phyloP scores from a whole-genome alignment of 208 protist species.

The Polymyxa betae region DNA sequence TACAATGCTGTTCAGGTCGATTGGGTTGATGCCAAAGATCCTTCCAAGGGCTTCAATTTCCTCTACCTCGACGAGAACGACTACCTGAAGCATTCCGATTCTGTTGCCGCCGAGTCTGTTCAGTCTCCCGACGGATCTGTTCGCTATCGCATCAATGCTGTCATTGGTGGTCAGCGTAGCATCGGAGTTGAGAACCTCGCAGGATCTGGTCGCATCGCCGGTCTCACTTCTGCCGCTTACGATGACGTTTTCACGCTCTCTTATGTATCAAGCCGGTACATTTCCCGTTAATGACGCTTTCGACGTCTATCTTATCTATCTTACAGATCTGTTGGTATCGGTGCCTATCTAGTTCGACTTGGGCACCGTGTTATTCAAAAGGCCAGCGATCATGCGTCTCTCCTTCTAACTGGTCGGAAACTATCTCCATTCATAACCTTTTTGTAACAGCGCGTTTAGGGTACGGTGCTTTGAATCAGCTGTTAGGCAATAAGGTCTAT shows the following conservation, averaged over 20 bases:
- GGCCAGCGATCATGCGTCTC: no score
- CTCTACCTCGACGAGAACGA: no score
- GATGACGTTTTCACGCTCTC: conserved; percentile 92
- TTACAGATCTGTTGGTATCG: conserved; percentile 95
- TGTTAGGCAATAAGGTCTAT: conserved; percentile 94
- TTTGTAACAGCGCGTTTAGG: neutral
- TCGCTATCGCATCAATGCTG: no score
- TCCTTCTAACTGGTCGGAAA: no score
- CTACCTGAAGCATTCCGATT: conserved; percentile 84
- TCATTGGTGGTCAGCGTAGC: no score
- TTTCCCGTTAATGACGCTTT: no score
- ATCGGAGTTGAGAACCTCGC: conserved; percentile 96
- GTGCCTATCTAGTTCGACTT: conserved; percentile 94
- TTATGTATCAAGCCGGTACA: no score
- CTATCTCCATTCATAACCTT: no score
- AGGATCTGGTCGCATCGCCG: conserved; percentile 90
- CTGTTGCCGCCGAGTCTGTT: conserved; percentile 59
- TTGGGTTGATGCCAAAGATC: conserved; percentile 77
- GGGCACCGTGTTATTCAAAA: conserved; percentile 94
- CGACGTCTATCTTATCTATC: conserved; percentile 92
- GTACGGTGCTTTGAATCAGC: conserved; percentile 75
- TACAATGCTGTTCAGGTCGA: conserved; percentile 85
- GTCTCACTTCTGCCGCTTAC: conserved; percentile 95
- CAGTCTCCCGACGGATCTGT: conserved; percentile 87
- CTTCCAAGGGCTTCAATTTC: conserved; percentile 80